Conservation (phyloP, 495 filamentous ascomycete species). For the Penicillium verhagenii region DNA sequence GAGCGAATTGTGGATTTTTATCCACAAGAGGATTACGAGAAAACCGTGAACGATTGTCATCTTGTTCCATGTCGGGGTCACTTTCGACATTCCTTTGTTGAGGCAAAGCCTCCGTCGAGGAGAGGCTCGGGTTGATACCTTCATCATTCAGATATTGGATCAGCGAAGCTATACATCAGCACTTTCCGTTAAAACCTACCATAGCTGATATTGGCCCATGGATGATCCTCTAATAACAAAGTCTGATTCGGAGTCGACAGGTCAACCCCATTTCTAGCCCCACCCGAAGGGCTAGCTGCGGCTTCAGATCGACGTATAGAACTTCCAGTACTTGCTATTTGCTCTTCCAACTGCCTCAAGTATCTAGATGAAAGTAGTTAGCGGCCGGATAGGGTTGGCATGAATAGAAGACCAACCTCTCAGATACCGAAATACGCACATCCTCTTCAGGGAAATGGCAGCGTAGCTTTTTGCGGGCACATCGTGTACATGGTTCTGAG, state of each 20-base stretch:
- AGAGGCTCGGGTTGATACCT: slow-evolving; percentile 7
- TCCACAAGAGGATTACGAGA: slow-evolving; percentile 32
- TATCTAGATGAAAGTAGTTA: slow-evolving; percentile 15
- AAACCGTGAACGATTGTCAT: slow-evolving; percentile 21
- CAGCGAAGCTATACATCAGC: not conserved
- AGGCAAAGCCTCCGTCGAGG: not conserved
- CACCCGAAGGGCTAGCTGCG: not conserved
- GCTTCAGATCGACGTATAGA: not conserved
- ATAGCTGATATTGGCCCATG: slow-evolving; percentile 6
- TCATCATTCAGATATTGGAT: not conserved
- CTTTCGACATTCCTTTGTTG: not conserved
- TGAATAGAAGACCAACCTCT: slow-evolving; percentile 19
- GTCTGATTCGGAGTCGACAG: slow-evolving; percentile 1
- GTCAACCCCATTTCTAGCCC: slow-evolving; percentile 5
- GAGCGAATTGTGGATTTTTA: slow-evolving; percentile 28
- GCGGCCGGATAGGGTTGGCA: not conserved
- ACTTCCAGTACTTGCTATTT: slow-evolving; percentile 10
- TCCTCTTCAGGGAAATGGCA: slow-evolving; percentile 35
- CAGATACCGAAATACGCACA: slow-evolving; percentile 30
- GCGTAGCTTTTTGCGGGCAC: slow-evolving; percentile 28
- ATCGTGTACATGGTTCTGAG: slow-evolving; percentile 32
- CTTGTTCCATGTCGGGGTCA: slow-evolving; percentile 14
- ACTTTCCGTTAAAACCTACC: not conserved
- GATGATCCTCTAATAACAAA: slow-evolving; percentile 6
- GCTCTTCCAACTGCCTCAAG: slow-evolving; percentile 23